Base-by-base conservation (phyloP, 345 rosid species). In the Laguncularia racemosa region DNA sequence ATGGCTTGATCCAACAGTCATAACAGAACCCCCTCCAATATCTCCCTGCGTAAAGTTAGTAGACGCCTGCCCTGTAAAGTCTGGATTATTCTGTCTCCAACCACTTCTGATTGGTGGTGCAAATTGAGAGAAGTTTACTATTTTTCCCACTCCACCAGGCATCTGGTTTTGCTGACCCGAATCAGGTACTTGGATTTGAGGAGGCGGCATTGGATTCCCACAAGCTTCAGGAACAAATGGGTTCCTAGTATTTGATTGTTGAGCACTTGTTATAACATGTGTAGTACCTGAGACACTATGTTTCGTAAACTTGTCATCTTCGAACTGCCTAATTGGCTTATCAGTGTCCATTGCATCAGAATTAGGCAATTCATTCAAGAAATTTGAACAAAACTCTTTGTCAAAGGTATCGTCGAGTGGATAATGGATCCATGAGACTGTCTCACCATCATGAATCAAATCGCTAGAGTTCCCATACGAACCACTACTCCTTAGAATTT, bases 1-100 rank as follows among this genome's bases (percentile, higher is more conserved):
- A 60, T 78, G 74, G 67, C 84, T 84, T 0, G 86, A 80, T 26
- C 86, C 95, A 28, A 86, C 71, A 0, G 88, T 81, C 83, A 70
- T 67, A 19, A 65, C 84, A 0, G 88, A 78, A 64, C 61, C 59
- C 67, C 76, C 91, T 20, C 60, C 48, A 40, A 56, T 72, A 47
- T 62, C 76, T 21, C 56, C 67, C 9, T 51, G 68, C 16, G 54
- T 44, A 58, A 54, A 48, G 54, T 50, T 70, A 16, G 52, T 65
- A 14, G 56, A 13, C 60, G 17, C 48, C 52, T 54, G 46, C 46
- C 33, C 68, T 19, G 62, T 58, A 12, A 58, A 46, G 13, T 20
- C 67, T 50, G 54, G 48, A 17, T 26, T 48, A 13, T 55, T 20
- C 20, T 45, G 52, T 46, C 62, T 55, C 6, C 45, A 4, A 21